These are phyloP conservation scores for Platanthera zijinensis DNA, from an alignment of 106 monocot genomes.

Conservation along the genomic window DNA sequence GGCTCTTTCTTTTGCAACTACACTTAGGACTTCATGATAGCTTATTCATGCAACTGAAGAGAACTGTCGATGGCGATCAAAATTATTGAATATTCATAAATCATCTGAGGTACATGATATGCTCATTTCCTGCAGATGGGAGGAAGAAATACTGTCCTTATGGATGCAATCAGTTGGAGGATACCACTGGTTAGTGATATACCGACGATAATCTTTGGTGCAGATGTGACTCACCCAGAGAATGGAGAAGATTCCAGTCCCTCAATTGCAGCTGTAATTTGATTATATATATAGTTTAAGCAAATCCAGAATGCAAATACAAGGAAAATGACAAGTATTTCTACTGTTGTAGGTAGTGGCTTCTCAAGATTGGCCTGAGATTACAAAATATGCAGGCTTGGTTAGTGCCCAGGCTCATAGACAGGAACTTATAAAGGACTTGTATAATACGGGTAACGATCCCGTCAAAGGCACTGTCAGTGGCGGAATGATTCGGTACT, in stretches of 20 bases:
- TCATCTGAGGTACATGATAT: not conserved
- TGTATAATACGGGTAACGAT: constrained; percentile 73
- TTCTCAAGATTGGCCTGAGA: constrained; percentile 99
- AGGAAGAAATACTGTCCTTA: constrained; percentile 89
- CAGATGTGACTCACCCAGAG: constrained; percentile 98
- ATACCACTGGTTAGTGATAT: constrained; percentile 84
- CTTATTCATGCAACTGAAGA: too few species aligned
- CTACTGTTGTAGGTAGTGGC: constrained; percentile 63
- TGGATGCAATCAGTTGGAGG: constrained; percentile 62
- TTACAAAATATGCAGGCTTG: constrained; percentile 91
- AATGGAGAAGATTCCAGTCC: constrained; percentile 95
- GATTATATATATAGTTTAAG: not conserved
- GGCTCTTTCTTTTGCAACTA: not conserved
- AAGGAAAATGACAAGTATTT: not conserved
- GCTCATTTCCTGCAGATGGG: constrained; percentile 49
- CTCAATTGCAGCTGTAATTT: constrained; percentile 91
- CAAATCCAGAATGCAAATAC: not conserved
- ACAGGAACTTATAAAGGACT: constrained; percentile 87
- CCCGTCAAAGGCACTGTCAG: constrained; percentile 54
- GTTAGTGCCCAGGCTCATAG: constrained; percentile 93
- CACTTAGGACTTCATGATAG: too few species aligned
- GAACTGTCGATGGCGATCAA: too few species aligned
- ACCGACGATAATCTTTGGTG: constrained; percentile 97
- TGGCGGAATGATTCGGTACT: constrained; percentile 93
- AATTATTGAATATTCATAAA: too few species aligned